Conservation (phyloP, 306 rosid genomes). For the Quercus wislizeni region DNA sequence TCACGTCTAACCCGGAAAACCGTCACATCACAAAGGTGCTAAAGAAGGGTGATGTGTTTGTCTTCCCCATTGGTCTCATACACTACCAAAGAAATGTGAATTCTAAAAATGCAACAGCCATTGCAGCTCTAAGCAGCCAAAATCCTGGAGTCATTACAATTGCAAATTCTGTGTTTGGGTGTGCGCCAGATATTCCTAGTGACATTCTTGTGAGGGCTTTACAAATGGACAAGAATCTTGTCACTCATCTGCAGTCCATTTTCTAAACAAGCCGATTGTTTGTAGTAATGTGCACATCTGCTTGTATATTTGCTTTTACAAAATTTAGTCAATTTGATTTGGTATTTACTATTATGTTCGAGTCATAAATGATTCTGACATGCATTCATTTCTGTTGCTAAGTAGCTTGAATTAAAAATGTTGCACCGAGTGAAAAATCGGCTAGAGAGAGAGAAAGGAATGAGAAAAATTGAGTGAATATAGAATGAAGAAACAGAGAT, state of each 20-base stretch:
- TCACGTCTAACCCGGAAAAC: constrained; percentile 34
- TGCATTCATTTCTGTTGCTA: too few species aligned
- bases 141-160: constrained; percentile 36
- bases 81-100: constrained; percentile 33
- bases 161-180: constrained; percentile 37
- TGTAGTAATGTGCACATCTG: background rate
- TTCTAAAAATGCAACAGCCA: constrained; percentile 16
- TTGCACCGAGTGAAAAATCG: too few species aligned
- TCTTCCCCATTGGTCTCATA: constrained; percentile 34
- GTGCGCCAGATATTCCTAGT: constrained; percentile 24
- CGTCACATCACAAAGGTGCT: constrained; percentile 17
- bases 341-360: too few species aligned
- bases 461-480: too few species aligned
- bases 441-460: too few species aligned
- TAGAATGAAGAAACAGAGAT: too few species aligned
- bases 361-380: too few species aligned
- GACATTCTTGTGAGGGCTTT: constrained; percentile 34
- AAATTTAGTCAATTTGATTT: background rate
- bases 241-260: constrained; percentile 17
- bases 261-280: constrained; percentile 13
- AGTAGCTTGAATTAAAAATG: too few species aligned
- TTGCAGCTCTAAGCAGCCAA: constrained; percentile 40
- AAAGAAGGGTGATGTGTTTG: constrained; percentile 34
- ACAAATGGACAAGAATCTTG: constrained; percentile 10
- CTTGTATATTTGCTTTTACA: background rate